These are phyloP conservation scores for Murraya koenigii DNA, from an alignment of 345 rosid genomes.

Conservation along the genomic window DNA sequence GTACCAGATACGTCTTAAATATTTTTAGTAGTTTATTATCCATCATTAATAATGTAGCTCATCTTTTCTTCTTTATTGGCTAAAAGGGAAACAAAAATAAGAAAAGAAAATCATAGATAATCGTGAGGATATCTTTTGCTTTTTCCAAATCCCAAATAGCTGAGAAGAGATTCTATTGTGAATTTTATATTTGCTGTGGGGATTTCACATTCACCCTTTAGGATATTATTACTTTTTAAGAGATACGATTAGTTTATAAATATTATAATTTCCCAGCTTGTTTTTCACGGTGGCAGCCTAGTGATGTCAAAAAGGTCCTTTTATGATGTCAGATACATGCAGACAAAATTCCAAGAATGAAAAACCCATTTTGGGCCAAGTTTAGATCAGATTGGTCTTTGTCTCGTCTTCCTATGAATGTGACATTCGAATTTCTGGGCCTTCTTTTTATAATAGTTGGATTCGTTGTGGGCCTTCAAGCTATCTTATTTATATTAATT, in stretches of 20 bases:
- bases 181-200: background rate
- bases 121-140: constrained; percentile 33
- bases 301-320: background rate
- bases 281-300: background rate
- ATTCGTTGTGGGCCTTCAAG: no score
- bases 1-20: no score
- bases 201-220: constrained; percentile 3
- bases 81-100: background rate
- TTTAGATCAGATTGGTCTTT: no score
- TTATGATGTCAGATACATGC: background rate
- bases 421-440: no score
- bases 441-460: no score
- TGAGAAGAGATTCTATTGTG: background rate
- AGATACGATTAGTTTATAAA: background rate
- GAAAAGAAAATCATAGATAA: constrained; percentile 21
- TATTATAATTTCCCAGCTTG: background rate
- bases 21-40: background rate
- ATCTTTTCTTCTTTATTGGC: background rate
- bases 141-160: constrained; percentile 35
- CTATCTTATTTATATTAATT: no score
- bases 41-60: background rate
- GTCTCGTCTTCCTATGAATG: no score
- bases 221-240: background rate
- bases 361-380: no score
- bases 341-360: no score